Conservation (phyloP, 2,329 filamentous ascomycete species). For the Domatiomyces catenatus region DNA sequence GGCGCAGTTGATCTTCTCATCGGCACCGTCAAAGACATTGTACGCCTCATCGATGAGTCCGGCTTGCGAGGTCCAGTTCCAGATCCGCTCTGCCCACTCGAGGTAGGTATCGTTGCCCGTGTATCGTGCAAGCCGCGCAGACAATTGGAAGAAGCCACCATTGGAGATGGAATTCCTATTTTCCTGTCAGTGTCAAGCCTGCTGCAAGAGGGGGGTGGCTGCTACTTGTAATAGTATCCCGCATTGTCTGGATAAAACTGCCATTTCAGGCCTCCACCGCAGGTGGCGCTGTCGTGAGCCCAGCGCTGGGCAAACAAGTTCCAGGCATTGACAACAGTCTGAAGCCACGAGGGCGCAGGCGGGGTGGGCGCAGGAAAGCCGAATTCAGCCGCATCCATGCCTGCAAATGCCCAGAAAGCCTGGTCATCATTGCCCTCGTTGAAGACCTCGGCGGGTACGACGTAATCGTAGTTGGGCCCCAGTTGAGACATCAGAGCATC, state of each 20-base stretch:
- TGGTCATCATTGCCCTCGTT: constrained; percentile 50
- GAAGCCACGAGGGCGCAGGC: constrained; percentile 25
- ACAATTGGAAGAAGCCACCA: constrained; percentile 68
- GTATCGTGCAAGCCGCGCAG: constrained; percentile 53
- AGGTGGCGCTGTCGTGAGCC: constrained; percentile 41
- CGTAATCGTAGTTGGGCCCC: constrained; percentile 45
- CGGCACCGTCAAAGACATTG: constrained; percentile 49
- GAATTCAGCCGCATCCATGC: constrained; percentile 51
- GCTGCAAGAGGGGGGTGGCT: neutral
- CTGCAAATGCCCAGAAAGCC: constrained; percentile 53
- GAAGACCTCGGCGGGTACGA: constrained; percentile 32
- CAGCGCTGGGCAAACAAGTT: constrained; percentile 55
- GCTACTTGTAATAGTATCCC: constrained; percentile 59
- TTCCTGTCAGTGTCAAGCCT: neutral
- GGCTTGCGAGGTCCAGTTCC: constrained; percentile 43
- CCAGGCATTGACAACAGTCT: constrained; percentile 54
- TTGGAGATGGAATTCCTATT: constrained; percentile 55
- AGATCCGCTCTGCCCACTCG: constrained; percentile 45
- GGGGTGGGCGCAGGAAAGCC: constrained; percentile 44
- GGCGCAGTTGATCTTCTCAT: constrained; percentile 40
- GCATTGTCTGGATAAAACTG: constrained; percentile 67
- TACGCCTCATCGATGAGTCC: constrained; percentile 47
- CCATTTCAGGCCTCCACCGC: constrained; percentile 61
- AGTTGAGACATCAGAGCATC: constrained; percentile 46
- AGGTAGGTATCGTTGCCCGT: constrained; percentile 51